phyloP scores from a whole-genome alignment of 2,329 filamentous ascomycete species.

The Aspergillus vadensis region DNA sequence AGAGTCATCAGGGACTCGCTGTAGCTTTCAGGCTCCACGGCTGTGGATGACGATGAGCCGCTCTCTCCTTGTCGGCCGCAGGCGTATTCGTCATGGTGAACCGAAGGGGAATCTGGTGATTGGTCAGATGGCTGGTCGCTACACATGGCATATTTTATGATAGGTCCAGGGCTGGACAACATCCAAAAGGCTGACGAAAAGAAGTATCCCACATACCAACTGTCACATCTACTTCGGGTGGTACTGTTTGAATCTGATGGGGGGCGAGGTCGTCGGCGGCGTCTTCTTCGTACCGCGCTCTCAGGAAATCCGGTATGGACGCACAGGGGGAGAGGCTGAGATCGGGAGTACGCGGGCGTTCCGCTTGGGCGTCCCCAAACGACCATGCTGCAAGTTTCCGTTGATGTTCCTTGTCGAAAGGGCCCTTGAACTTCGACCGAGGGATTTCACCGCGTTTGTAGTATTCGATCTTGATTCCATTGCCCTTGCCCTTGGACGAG shows the following conservation, averaged over 20 bases:
- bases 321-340: conserved; percentile 43
- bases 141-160: conserved; percentile 3
- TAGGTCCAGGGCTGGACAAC: background rate
- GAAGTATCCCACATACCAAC: conserved; percentile 22
- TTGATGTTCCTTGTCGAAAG: conserved; percentile 50
- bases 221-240: conserved; percentile 16
- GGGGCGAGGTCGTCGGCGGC: conserved; percentile 16
- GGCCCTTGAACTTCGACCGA: conserved; percentile 52
- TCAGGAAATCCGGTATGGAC: conserved; percentile 29
- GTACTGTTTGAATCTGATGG: conserved; percentile 17
- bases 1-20: conserved; percentile 40
- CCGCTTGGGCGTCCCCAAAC: conserved; percentile 40
- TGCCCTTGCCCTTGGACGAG: conserved; percentile 25
- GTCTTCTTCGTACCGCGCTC: conserved; percentile 26
- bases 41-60: conserved; percentile 40
- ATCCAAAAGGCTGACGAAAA: background rate
- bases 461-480: conserved; percentile 49
- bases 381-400: conserved; percentile 48
- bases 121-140: conserved; percentile 16
- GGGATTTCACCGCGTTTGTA: conserved; percentile 52
- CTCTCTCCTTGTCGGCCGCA: conserved; percentile 29
- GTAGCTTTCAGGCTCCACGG: conserved; percentile 38
- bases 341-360: conserved; percentile 39
- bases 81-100: conserved; percentile 27
- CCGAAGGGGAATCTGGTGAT: conserved; percentile 22